These are phyloP conservation scores for Lumnitzera racemosa DNA, from an alignment of 345 rosid species.

Conservation along the genomic window DNA sequence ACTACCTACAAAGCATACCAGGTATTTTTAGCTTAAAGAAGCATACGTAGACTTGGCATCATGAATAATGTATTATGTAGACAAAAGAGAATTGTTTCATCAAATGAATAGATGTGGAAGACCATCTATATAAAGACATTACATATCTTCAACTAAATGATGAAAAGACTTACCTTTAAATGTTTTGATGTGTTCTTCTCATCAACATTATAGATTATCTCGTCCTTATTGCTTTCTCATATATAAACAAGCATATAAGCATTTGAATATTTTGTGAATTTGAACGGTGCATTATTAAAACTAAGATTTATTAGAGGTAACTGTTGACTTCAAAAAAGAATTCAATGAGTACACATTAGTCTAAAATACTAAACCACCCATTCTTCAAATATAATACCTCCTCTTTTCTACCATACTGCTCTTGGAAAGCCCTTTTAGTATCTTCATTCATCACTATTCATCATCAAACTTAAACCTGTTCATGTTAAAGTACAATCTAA, in stretches of 20 bases:
- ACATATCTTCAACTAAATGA: too few species aligned
- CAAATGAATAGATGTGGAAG: too few species aligned
- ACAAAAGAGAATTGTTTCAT: too few species aligned
- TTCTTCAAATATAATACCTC: slow-evolving; percentile 48
- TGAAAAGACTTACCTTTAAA: slow-evolving; percentile 52
- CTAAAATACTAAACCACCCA: background rate
- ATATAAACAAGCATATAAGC: slow-evolving; percentile 99
- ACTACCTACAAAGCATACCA: too few species aligned
- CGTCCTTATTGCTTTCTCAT: slow-evolving; percentile 55
- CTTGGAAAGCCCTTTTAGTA: slow-evolving; percentile 80
- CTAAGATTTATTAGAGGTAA: slow-evolving; percentile 90
- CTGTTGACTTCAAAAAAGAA: slow-evolving; percentile 28
- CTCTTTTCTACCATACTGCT: slow-evolving; percentile 99
- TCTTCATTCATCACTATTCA: slow-evolving; percentile 96
- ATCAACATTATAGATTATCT: slow-evolving; percentile 7
- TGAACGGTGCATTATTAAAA: slow-evolving; percentile 83
- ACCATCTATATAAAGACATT: too few species aligned
- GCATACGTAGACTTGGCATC: too few species aligned
- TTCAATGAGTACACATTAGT: slow-evolving; percentile 8
- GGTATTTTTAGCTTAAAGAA: too few species aligned
- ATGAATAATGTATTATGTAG: too few species aligned
- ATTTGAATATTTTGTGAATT: slow-evolving; percentile 94
- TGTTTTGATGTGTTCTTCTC: slow-evolving; percentile 98
- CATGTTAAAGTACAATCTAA: too few species aligned
- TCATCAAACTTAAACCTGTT: slow-evolving; percentile 88